These are phyloP conservation scores for Alternaria incomplexa DNA, from an alignment of 2,329 filamentous ascomycete species.

Conservation along the genomic window DNA sequence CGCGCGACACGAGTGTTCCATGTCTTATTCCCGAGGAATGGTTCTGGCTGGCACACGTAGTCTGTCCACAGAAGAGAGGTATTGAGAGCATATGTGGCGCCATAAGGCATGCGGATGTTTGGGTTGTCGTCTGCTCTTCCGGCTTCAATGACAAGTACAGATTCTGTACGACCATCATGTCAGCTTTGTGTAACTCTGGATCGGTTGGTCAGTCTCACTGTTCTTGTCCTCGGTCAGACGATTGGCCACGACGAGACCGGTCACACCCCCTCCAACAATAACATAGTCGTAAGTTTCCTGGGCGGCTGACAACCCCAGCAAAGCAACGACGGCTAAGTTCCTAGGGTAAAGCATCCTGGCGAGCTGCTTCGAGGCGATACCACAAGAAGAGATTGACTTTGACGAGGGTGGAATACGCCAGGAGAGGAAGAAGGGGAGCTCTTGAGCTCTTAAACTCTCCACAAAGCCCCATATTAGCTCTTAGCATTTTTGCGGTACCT, in stretches of 20 bases:
- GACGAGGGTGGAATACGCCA: background rate
- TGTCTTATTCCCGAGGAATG: conserved; percentile 21
- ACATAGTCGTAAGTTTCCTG: conserved; percentile 34
- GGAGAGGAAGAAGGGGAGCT: background rate
- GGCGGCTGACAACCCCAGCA: conserved; percentile 20
- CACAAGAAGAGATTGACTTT: background rate
- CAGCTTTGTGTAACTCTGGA: background rate
- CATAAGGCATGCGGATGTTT: conserved; percentile 31
- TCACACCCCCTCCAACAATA: conserved; percentile 35
- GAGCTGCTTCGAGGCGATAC: background rate
- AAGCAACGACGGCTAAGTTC: conserved; percentile 17
- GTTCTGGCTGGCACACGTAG: conserved; percentile 28
- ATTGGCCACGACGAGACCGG: conserved; percentile 34
- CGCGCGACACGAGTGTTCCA: conserved; percentile 23
- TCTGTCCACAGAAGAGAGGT: conserved; percentile 22
- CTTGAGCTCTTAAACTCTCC: conserved; percentile 1
- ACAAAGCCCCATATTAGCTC: background rate
- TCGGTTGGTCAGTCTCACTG: conserved; percentile 3
- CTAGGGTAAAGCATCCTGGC: conserved; percentile 27
- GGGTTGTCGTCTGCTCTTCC: conserved; percentile 30
- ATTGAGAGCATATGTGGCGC: conserved; percentile 28
- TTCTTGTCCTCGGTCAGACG: conserved; percentile 25
- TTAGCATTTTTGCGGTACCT: background rate
- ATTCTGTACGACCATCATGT: conserved; percentile 14
- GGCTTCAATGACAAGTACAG: conserved; percentile 38